Base-by-base conservation (phyloP, 2,329 filamentous ascomycete genomes). In the Fusarium luffae region DNA sequence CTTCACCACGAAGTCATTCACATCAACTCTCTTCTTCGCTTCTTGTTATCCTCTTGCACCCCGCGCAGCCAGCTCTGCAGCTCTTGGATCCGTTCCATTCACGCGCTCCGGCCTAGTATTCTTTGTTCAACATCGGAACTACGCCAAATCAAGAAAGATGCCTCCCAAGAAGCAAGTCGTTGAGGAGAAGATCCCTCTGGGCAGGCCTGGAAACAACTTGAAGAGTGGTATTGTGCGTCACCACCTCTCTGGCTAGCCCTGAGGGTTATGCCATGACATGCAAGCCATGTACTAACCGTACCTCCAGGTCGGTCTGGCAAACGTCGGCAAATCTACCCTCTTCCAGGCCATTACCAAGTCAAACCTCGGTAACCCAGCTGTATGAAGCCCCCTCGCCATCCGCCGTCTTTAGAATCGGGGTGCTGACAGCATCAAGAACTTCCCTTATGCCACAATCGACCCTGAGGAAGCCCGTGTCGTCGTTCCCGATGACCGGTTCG, bases 261-360 rank as follows among this genome's bases (percentile, higher is more conserved):
- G n/a, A 42, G 27, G 34, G 50, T 44, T 49, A 52, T 34, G 51
- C 49, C 54, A 42, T 42, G 34, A 28, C 21, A 59, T 54, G 34
- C 43, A 32, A 59, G 34, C 59, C 62, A 54, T 23, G 52, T 49
- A 63, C 76, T 79, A 75, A 78, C 63, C 51, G 60, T 61, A 57
- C 51, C 49, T 76, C 76, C 78, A 97, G 94, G 94, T 99, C 83
- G 96, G 96, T 84, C 90, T 99, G 78, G 96, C 96, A 82, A 99
- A 99, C 83, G 97, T 99, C 76, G 96, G 96, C 83, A 99, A 99
- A 86, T 99, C 96, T 74, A 99, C 97, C 34, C 90, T 99, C 77
- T 99, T 99, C 89, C 97, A 99, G 87, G 94, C 96, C 80, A 98
- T 99, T 84, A 99, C 96, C 80, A 98, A 98, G 87, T 97, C 92